These are phyloP conservation scores for Gamsiella multidivaricata DNA, from an alignment of 192 early-diverging fungal genomes.

Conservation along the genomic window DNA sequence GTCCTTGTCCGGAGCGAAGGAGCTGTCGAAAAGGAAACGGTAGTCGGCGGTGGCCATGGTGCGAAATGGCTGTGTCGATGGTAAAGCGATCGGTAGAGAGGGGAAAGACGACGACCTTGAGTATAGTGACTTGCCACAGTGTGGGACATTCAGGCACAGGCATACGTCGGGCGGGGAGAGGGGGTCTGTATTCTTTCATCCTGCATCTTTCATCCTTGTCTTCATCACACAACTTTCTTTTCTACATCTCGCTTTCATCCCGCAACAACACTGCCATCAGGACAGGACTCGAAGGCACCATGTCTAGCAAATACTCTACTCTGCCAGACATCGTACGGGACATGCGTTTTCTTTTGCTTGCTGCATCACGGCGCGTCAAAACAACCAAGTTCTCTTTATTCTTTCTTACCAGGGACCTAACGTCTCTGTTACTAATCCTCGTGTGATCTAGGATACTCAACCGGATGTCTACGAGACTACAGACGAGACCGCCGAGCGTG, in stretches of 20 bases:
- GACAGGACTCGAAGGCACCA: conserved; percentile 11
- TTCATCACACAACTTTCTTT: background rate
- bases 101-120: too few relatives aligned
- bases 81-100: too few relatives aligned
- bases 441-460: conserved; percentile 66
- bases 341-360: background rate
- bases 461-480: conserved; percentile 92
- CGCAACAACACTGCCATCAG: background rate
- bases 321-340: conserved; percentile 80
- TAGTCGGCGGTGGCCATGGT: background rate
- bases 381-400: background rate
- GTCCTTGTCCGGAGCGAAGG: conserved; percentile 1
- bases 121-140: too few relatives aligned
- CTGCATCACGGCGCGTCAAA: background rate
- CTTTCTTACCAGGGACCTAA: background rate
- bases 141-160: background rate
- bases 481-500: conserved; percentile 57
- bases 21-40: conserved; percentile 14
- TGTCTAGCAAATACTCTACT: conserved; percentile 78
- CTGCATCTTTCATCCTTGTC: background rate
- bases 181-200: too few relatives aligned
- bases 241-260: conserved; percentile 1
- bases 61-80: too few relatives aligned
- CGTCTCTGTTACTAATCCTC: background rate
- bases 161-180: too few relatives aligned